Percentiles rank a stretch among this genome's conserved stretches.
phyloP scores from a whole-genome alignment of 306 rosid species.

The Ceratonia siliqua region DNA sequence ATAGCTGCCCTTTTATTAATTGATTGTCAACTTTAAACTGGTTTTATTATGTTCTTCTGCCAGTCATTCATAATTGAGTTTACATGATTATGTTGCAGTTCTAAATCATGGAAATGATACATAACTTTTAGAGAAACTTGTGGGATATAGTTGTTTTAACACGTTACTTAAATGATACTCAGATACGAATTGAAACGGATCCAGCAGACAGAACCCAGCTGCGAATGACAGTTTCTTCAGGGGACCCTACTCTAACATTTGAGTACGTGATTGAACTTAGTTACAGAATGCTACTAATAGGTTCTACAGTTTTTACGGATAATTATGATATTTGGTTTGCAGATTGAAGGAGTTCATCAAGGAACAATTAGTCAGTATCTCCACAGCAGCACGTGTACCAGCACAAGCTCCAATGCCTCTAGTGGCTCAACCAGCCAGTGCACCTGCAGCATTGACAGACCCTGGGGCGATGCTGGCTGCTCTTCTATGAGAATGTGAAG shows the following conservation, averaged over 20 bases:
- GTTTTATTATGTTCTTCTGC: neutral
- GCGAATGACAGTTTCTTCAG: constrained; percentile 97
- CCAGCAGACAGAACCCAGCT: constrained; percentile 99
- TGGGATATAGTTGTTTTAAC: constrained; percentile 20
- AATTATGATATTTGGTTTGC: constrained; percentile 37
- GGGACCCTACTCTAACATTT: constrained; percentile 82
- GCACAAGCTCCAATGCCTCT: constrained; percentile 54
- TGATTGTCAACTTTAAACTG: neutral
- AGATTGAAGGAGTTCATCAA: constrained; percentile 96
- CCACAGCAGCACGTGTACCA: constrained; percentile 45
- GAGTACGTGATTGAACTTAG: constrained; percentile 63
- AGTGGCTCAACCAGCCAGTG: constrained; percentile 50
- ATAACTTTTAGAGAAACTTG: neutral
- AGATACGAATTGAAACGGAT: constrained; percentile 93
- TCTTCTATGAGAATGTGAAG: constrained; percentile 61
- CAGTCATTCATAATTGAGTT: constrained; percentile 19
- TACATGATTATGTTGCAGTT: neutral
- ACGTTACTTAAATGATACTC: constrained; percentile 34
- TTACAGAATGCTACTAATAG: neutral
- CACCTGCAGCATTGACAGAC: constrained; percentile 59
- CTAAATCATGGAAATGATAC: neutral
- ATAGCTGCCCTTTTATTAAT: neutral
- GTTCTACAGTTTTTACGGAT: neutral
- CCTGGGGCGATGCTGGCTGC: constrained; percentile 99
- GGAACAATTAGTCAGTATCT: constrained; percentile 78